Evolutionary conservation across 805 yeast species (phyloP).

Genomic region (Sugiyamaella qingdaonensis): DNA sequence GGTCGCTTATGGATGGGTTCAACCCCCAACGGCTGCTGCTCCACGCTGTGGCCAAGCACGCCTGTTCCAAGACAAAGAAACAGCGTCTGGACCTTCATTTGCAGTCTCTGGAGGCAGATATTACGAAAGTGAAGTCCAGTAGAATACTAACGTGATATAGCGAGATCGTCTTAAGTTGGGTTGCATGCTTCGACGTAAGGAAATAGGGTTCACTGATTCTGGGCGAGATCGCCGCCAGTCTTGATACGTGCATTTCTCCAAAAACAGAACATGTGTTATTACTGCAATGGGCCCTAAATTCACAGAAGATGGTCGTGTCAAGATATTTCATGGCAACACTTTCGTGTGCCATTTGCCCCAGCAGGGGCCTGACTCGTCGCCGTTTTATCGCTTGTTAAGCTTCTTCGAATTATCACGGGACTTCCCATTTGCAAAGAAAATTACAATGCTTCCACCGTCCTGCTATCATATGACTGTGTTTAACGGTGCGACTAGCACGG

Average conservation of each 20-base stretch:
- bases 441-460: slow-evolving; percentile 9
- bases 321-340: slow-evolving; percentile 5
- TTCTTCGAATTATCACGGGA: background rate
- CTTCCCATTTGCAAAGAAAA: slow-evolving; percentile 2
- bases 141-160: no score
- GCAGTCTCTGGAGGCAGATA: no score
- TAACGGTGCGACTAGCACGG: slow-evolving; percentile 1
- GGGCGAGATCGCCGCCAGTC: no score
- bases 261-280: no score
- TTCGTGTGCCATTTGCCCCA: slow-evolving; percentile 9
- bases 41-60: no score
- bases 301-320: slow-evolving; percentile 5
- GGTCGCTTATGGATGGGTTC: background rate
- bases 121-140: no score
- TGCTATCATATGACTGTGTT: slow-evolving; percentile 10
- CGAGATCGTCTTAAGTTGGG: no score
- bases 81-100: no score
- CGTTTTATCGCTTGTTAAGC: background rate
- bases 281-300: slow-evolving; percentile 4
- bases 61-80: no score
- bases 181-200: no score
- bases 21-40: background rate
- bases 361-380: background rate
- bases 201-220: no score
- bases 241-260: no score